A percentile compares a stretch with the other conserved stretches of the same genome.
These are phyloP conservation scores for Penicillium sp. DNA, from an alignment of 2,329 filamentous ascomycete species.

Conservation along the genomic window DNA sequence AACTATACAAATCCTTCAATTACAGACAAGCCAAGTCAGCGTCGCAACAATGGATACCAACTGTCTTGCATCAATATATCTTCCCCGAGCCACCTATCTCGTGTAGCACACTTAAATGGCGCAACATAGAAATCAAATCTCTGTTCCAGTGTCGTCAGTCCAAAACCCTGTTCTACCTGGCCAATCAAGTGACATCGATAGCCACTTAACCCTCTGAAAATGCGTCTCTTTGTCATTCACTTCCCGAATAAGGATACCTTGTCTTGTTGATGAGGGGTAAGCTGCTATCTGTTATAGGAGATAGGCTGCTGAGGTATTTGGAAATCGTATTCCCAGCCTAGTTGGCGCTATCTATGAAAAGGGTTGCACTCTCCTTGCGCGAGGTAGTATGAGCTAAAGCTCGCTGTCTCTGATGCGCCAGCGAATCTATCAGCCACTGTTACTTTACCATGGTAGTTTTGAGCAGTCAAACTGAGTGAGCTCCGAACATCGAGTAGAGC, in stretches of 20 bases:
- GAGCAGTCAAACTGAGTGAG: not conserved
- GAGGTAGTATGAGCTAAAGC: slow-evolving; percentile 5
- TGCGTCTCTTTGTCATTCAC: not conserved
- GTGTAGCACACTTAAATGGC: not conserved
- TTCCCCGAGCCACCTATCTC: not conserved
- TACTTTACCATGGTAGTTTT: not conserved
- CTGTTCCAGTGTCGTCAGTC: not conserved
- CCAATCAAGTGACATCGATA: not conserved
- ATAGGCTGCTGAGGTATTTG: not conserved
- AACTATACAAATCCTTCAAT: not conserved
- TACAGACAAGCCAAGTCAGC: not conserved
- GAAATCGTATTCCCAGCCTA: not conserved
- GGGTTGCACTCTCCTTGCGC: slow-evolving; percentile 1
- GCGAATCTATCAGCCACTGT: not conserved
- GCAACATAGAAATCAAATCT: not conserved
- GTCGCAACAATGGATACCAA: slow-evolving; percentile 4
- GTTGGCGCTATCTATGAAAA: not conserved
- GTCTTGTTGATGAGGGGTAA: not conserved
- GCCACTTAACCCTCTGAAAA: not conserved
- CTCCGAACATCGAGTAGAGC: not conserved
- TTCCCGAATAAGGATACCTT: not conserved
- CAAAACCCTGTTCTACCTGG: not conserved
- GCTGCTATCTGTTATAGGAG: not conserved
- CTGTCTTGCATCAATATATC: not conserved
- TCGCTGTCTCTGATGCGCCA: not conserved